Conservation (phyloP, 306 rosid species). For the Crotalaria pallida region DNA sequence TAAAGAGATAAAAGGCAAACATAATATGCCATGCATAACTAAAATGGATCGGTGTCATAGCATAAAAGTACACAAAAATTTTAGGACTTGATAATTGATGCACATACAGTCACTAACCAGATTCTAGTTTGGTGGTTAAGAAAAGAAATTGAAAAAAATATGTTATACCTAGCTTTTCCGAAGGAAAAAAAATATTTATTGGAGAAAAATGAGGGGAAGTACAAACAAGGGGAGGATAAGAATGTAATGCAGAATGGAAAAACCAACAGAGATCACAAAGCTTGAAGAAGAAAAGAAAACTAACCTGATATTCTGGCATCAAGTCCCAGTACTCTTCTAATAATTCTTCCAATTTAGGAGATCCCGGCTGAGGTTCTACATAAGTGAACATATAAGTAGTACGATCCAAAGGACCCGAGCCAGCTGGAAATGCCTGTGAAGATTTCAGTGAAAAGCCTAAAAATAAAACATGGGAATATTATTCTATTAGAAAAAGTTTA, state of each 20-base stretch:
- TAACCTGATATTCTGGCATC: constrained; percentile 92
- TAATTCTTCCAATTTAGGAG: constrained; percentile 75
- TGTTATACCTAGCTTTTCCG: not conserved
- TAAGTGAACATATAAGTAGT: constrained; percentile 94
- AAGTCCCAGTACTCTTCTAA: constrained; percentile 84
- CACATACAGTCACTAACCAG: not conserved
- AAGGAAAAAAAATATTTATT: not conserved
- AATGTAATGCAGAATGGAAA: not conserved
- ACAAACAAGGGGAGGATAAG: not conserved
- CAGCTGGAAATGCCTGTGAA: constrained; percentile 92
- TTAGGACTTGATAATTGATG: not conserved
- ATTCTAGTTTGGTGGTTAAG: not conserved
- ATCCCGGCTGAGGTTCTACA: constrained; percentile 74
- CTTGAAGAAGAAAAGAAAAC: constrained; percentile 10
- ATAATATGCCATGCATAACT: not conserved
- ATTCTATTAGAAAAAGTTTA: constrained; percentile 20
- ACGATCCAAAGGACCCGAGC: constrained; percentile 85
- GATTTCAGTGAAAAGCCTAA: constrained; percentile 26
- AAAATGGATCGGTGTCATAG: not conserved
- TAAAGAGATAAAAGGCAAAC: not conserved
- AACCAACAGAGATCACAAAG: not conserved
- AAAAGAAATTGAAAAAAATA: not conserved
- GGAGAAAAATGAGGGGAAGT: not conserved
- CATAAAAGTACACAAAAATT: not conserved
- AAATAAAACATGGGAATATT: not conserved